phyloP scores from a whole-genome alignment of 2,329 filamentous ascomycete species.

The Ophiostoma ulmi region DNA sequence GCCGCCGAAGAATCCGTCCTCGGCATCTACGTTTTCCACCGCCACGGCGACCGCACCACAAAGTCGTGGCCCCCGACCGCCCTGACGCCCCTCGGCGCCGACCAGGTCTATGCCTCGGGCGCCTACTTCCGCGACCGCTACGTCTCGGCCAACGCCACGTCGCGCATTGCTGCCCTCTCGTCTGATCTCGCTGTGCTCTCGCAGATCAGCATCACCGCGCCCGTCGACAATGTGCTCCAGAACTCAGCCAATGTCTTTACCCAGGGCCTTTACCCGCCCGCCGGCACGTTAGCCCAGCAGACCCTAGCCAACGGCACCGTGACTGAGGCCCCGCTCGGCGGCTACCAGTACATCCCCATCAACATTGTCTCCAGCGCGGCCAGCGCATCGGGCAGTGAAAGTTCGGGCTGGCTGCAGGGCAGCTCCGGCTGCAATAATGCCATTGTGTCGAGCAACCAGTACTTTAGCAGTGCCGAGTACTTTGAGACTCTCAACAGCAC shows the following conservation, averaged over 20 bases:
- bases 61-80: slow-evolving; percentile 67
- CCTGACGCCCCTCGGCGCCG: slow-evolving; percentile 74
- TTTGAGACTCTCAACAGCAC: slow-evolving; percentile 44
- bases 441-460: slow-evolving; percentile 51
- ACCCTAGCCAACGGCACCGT: slow-evolving; percentile 65
- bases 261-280: slow-evolving; percentile 81
- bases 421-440: slow-evolving; percentile 52
- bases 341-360: slow-evolving; percentile 81
- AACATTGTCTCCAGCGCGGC: slow-evolving; percentile 53
- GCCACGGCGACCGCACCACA: slow-evolving; percentile 82
- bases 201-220: slow-evolving; percentile 68
- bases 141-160: slow-evolving; percentile 54
- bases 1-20: slow-evolving; percentile 61
- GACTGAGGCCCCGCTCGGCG: slow-evolving; percentile 63
- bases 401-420: slow-evolving; percentile 55
- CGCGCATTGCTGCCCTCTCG: slow-evolving; percentile 62
- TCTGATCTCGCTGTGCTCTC: slow-evolving; percentile 59
- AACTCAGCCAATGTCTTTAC: slow-evolving; percentile 75
- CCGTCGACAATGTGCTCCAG: slow-evolving; percentile 71
- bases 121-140: slow-evolving; percentile 73
- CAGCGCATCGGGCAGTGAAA: slow-evolving; percentile 51
- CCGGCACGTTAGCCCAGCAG: slow-evolving; percentile 51
- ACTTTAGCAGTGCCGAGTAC: slow-evolving; percentile 48
- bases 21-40: slow-evolving; percentile 80
- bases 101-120: slow-evolving; percentile 67